Percentiles rank a stretch among this genome's conserved stretches.
phyloP scores from a whole-genome alignment of 495 filamentous ascomycete species.

The Aspergillus indologenus region DNA sequence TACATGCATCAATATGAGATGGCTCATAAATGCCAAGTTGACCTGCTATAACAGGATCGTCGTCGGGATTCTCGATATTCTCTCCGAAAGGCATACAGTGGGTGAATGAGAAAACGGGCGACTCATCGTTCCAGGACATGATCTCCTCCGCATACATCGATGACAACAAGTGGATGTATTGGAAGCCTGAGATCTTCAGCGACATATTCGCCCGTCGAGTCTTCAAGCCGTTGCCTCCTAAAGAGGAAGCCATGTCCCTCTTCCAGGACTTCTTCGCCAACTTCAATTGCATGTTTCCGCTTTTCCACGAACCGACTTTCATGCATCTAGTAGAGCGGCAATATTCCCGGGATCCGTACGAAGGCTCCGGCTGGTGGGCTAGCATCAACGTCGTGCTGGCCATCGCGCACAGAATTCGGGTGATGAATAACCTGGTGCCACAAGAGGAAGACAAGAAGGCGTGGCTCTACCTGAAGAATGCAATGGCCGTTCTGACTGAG shows the following conservation, averaged over 20 bases:
- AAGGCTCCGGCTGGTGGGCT: slow-evolving; percentile 97
- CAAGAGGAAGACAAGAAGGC: slow-evolving; percentile 90
- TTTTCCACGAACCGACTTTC: slow-evolving; percentile 97
- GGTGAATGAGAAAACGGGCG: slow-evolving; percentile 98
- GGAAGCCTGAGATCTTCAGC: slow-evolving; percentile 92
- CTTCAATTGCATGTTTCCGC: slow-evolving; percentile 97
- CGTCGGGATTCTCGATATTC: slow-evolving; percentile 97
- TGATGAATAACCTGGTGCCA: slow-evolving; percentile 91
- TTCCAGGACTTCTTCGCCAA: slow-evolving; percentile 95
- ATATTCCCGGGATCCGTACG: slow-evolving; percentile 89
- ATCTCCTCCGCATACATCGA: slow-evolving; percentile 78
- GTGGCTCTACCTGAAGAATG: slow-evolving; percentile 95
- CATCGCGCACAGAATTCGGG: slow-evolving; percentile 83
- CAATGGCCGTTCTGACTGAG: slow-evolving; percentile 87
- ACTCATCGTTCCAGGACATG: slow-evolving; percentile 93
- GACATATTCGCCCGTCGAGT: slow-evolving; percentile 89
- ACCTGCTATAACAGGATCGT: slow-evolving; percentile 63
- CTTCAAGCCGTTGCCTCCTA: slow-evolving; percentile 76
- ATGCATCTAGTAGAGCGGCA: slow-evolving; percentile 94
- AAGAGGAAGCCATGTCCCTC: slow-evolving; percentile 74
- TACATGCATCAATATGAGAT: slow-evolving; percentile 6
- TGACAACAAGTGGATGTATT: slow-evolving; percentile 91
- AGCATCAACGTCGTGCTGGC: slow-evolving; percentile 92
- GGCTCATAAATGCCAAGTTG: slow-evolving; percentile 14
- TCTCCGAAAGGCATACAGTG: slow-evolving; percentile 97